A percentile compares a stretch with the other conserved stretches of the same genome.
Evolutionary conservation across 768 basidiomycete species (phyloP).

Genomic region (Mycena filopes): DNA sequence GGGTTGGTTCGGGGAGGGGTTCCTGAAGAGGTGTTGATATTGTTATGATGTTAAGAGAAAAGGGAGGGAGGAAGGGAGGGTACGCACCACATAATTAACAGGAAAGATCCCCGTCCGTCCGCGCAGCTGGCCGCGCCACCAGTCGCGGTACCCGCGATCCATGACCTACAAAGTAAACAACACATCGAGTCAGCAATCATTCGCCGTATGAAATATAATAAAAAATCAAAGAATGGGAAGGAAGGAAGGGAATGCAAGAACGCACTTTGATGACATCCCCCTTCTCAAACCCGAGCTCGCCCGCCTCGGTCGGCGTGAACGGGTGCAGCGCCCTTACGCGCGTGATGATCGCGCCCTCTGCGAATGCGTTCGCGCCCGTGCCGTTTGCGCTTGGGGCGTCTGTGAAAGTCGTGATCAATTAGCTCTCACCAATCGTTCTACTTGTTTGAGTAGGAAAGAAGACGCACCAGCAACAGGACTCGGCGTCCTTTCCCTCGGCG

Average conservation of each 20-base stretch:
- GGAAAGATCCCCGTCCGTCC: constrained; percentile 96
- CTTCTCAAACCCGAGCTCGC: constrained; percentile 91
- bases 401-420: too few species aligned
- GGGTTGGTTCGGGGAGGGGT: constrained; percentile 85
- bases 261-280: constrained; percentile 86
- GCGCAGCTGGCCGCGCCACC: constrained; percentile 95
- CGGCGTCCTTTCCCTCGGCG: constrained; percentile 29
- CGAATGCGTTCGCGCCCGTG: not conserved
- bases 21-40: constrained; percentile 58
- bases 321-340: constrained; percentile 90
- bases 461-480: constrained; percentile 30
- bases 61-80: constrained; percentile 1
- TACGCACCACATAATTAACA: constrained; percentile 91
- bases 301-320: constrained; percentile 88
- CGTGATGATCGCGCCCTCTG: constrained; percentile 62
- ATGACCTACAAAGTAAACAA: constrained; percentile 65
- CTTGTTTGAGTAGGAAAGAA: too few species aligned
- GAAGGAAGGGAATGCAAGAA: not conserved
- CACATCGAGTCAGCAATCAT: too few species aligned
- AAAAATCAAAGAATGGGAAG: too few species aligned
- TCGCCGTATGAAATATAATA: too few species aligned
- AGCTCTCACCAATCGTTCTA: too few species aligned
- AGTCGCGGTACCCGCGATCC: constrained; percentile 93
- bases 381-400: constrained; percentile 9
- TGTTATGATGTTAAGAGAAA: constrained; percentile 9